phyloP scores from a whole-genome alignment of 306 rosid species.

The Pueraria montana region DNA sequence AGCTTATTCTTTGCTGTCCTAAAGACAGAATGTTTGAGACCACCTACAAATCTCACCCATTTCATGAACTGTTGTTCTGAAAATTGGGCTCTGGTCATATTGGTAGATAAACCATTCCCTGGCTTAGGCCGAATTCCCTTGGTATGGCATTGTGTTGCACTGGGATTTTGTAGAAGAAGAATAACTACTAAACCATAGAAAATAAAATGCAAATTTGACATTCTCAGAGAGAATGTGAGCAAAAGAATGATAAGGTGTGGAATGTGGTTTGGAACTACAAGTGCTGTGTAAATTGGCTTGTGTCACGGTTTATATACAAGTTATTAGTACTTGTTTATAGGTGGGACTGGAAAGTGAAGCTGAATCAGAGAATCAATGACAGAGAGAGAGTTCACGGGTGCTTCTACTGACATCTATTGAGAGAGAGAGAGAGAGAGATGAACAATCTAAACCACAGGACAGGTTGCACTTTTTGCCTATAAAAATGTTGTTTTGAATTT shows the following conservation, averaged over 20 bases:
- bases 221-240: slow-evolving; percentile 53
- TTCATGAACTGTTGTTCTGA: slow-evolving; percentile 91
- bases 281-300: slow-evolving; percentile 36
- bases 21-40: slow-evolving; percentile 83
- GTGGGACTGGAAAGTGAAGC: slow-evolving; percentile 61
- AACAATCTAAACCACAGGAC: slow-evolving; percentile 57
- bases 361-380: slow-evolving; percentile 65
- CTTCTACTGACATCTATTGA: slow-evolving; percentile 51
- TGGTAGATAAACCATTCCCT: slow-evolving; percentile 43
- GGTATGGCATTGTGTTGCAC: slow-evolving; percentile 64
- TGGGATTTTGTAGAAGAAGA: slow-evolving; percentile 56
- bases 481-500: slow-evolving; percentile 47
- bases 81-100: slow-evolving; percentile 69
- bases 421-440: slow-evolving; percentile 43
- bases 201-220: slow-evolving; percentile 58
- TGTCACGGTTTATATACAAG: slow-evolving; percentile 45
- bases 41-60: slow-evolving; percentile 91
- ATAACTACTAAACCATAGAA: slow-evolving; percentile 47
- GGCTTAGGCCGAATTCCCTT: slow-evolving; percentile 66
- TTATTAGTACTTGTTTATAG: slow-evolving; percentile 40
- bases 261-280: slow-evolving; percentile 34
- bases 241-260: slow-evolving; percentile 17
- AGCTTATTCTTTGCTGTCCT: slow-evolving; percentile 84
- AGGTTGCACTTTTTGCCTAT: slow-evolving; percentile 57
- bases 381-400: slow-evolving; percentile 86